A percentile compares a stretch with the other conserved stretches of the same genome.
Evolutionary conservation across 441 rosid species (phyloP).

Genomic region (Mallotus repandus): DNA sequence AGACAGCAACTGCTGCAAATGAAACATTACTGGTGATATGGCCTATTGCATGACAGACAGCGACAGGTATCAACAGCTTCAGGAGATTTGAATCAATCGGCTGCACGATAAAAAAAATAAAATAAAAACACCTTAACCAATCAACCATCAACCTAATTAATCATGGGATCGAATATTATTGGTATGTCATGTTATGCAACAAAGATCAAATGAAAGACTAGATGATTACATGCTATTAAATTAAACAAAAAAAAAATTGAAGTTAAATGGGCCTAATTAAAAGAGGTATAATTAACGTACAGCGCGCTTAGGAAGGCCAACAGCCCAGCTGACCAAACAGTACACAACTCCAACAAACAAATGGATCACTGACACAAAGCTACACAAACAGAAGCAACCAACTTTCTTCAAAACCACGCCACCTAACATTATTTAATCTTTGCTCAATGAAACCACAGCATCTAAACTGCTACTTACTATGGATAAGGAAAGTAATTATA

Average conservation of each 20-base stretch:
- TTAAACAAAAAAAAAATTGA: background rate
- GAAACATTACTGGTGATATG: slow-evolving; percentile 92
- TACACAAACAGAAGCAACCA: slow-evolving; percentile 27
- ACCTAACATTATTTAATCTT: background rate
- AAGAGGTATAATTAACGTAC: slow-evolving; percentile 42
- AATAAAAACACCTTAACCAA: too few species aligned
- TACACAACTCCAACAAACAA: slow-evolving; percentile 88
- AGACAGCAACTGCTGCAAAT: slow-evolving; percentile 95
- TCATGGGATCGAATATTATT: too few species aligned
- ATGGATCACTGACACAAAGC: slow-evolving; percentile 93
- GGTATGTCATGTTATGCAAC: too few species aligned
- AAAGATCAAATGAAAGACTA: too few species aligned
- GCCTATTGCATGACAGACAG: slow-evolving; percentile 85
- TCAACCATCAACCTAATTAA: too few species aligned
- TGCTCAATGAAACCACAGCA: background rate
- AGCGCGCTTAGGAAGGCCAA: slow-evolving; percentile 94
- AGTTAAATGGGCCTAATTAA: slow-evolving; percentile 8
- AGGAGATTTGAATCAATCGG: slow-evolving; percentile 75
- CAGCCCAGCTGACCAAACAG: slow-evolving; percentile 83
- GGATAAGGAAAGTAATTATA: slow-evolving; percentile 97
- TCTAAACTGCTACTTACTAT: slow-evolving; percentile 52
- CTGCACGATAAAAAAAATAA: slow-evolving; percentile 32
- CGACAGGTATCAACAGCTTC: slow-evolving; percentile 81
- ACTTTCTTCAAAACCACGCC: background rate
- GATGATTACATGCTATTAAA: background rate